phyloP scores from a whole-genome alignment of 208 protist species.

The Acanthamoeba sp. region DNA sequence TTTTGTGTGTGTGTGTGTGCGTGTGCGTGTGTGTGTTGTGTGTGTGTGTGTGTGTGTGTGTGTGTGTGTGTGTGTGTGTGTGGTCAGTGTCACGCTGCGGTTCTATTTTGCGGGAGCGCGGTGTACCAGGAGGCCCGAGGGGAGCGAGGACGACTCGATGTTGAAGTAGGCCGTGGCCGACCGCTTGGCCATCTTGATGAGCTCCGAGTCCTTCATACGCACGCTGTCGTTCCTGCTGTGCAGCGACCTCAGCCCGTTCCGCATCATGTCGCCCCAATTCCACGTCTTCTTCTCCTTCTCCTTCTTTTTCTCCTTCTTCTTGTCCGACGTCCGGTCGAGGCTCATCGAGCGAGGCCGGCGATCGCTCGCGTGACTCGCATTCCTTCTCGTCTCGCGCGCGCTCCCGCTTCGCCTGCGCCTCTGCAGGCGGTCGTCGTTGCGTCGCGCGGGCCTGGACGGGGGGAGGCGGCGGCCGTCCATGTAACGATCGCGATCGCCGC shows the following conservation, averaged over 20 bases:
- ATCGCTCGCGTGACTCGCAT: background rate
- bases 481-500: background rate
- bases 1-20: too few species aligned
- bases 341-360: background rate
- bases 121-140: background rate
- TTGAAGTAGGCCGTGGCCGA: constrained; percentile 41
- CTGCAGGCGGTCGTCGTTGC: too few species aligned
- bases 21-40: too few species aligned
- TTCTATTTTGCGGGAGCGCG: too few species aligned
- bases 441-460: too few species aligned
- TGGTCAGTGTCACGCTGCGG: background rate
- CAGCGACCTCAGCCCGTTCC: constrained; percentile 1
- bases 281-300: constrained; percentile 19
- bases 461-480: too few species aligned
- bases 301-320: background rate
- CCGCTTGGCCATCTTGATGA: background rate
- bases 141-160: background rate
- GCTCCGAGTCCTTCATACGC: background rate
- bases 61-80: too few species aligned
- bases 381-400: background rate
- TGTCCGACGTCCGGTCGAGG: background rate
- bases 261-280: constrained; percentile 43
- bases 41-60: too few species aligned
- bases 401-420: background rate
- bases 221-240: constrained; percentile 47